Evolutionary conservation across 2,329 filamentous ascomycete genomes (phyloP).

Genomic region (Fusarium floridanum): DNA sequence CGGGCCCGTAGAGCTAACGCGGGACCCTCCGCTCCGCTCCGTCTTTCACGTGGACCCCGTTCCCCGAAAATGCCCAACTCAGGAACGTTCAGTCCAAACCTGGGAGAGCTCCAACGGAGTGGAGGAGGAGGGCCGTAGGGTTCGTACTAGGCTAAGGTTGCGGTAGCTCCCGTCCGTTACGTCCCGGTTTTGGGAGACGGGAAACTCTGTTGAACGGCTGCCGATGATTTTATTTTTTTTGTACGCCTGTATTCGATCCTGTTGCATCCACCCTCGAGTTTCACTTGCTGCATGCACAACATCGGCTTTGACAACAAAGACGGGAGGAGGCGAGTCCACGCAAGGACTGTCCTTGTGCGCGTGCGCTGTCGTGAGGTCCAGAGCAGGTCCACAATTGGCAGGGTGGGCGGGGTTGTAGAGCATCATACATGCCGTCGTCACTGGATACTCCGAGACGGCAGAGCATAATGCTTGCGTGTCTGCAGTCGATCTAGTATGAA

Average conservation of each 20-base stretch:
- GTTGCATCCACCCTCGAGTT: background rate
- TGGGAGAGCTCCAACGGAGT: background rate
- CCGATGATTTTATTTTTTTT: background rate
- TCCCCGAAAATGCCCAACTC: constrained; percentile 22
- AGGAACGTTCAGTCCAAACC: constrained; percentile 13
- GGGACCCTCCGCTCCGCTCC: constrained; percentile 9
- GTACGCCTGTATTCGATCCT: background rate
- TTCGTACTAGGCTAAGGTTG: constrained; percentile 16
- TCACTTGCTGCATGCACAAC: constrained; percentile 13
- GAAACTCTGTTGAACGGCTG: background rate
- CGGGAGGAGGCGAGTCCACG: constrained; percentile 7
- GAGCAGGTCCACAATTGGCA: background rate
- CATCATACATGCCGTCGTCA: background rate
- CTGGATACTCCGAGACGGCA: background rate
- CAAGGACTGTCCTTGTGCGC: constrained; percentile 28
- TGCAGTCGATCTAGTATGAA: background rate
- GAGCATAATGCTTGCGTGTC: background rate
- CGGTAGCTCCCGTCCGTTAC: constrained; percentile 18
- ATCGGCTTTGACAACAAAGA: constrained; percentile 3
- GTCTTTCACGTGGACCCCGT: constrained; percentile 10
- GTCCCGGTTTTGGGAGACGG: background rate
- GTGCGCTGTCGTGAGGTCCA: constrained; percentile 1
- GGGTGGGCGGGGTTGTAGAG: background rate
- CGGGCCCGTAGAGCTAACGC: constrained; percentile 29
- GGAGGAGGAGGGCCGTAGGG: constrained; percentile 4